phyloP scores from a whole-genome alignment of 179 eudicot genomes.

The Beta lomatogona region DNA sequence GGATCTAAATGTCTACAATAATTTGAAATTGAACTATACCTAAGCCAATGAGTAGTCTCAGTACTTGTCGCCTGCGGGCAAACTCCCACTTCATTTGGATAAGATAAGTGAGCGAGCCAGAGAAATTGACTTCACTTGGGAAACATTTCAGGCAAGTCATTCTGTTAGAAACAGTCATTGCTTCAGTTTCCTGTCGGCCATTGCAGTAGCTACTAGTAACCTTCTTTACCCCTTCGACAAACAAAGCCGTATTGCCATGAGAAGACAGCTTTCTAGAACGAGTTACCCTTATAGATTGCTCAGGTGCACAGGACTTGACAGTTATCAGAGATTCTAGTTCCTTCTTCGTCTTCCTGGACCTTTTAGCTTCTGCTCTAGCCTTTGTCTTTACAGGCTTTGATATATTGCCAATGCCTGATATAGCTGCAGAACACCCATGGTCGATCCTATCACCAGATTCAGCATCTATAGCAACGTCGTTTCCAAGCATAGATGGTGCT shows the following conservation, averaged over 20 bases:
- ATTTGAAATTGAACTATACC: slow-evolving; percentile 45
- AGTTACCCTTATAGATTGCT: slow-evolving; percentile 48
- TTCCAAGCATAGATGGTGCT: slow-evolving; percentile 19
- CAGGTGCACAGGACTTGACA: slow-evolving; percentile 31
- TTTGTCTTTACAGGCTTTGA: slow-evolving; percentile 30
- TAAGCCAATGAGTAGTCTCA: slow-evolving; percentile 61
- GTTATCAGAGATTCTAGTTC: slow-evolving; percentile 34
- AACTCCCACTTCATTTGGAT: slow-evolving; percentile 78
- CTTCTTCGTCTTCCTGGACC: slow-evolving; percentile 53
- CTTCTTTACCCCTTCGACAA: slow-evolving; percentile 24
- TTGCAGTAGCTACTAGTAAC: slow-evolving; percentile 23
- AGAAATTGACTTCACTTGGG: slow-evolving; percentile 35
- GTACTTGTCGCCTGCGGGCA: slow-evolving; percentile 56
- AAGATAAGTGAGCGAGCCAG: slow-evolving; percentile 44
- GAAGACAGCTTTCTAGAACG: slow-evolving; percentile 55
- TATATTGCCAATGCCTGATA: not conserved
- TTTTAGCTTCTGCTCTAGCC: slow-evolving; percentile 34
- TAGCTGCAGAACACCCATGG: slow-evolving; percentile 1
- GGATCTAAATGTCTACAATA: not conserved
- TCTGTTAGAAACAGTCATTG: slow-evolving; percentile 38
- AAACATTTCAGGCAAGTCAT: slow-evolving; percentile 70
- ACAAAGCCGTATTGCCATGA: slow-evolving; percentile 32
- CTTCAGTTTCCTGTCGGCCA: slow-evolving; percentile 30
- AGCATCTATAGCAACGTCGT: slow-evolving; percentile 27
- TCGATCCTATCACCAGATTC: slow-evolving; percentile 9